Evolutionary conservation across 192 early-diverging fungal genomes (phyloP), one percentile per base, ranked within the genome.

Genomic region (Chytriomyces confervae): DNA sequence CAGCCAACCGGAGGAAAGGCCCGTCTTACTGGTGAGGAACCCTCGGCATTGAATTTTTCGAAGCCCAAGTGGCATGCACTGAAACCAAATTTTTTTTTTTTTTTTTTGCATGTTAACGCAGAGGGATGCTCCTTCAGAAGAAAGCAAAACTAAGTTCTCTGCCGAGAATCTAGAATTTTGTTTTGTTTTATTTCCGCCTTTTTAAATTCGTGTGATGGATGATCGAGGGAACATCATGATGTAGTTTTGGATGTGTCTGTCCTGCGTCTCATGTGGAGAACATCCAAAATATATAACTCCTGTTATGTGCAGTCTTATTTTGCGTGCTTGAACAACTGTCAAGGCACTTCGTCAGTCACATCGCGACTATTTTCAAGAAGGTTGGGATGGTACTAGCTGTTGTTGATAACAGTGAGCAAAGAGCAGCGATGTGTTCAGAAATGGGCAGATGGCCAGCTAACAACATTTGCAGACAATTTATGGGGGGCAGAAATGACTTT

Each of bases 1-100:
- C 96, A 98, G 87, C 97, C 97, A 80, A 99, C 96, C 71, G 97
- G 97, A 89, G 97, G 97, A 86, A 93, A 93, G 85, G 96, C 95
- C 82, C 94, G 95, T 75, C 91, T 99, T 84, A 97, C 95, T 81
- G 97, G 94, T 94, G 85, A 61, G 83, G 83, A 47, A 72, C 24
- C 27, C 45, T 13, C 1, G 36, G n/a, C 27, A 66, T 57, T 36
- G 9, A 10, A 20, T 24, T 69, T 20, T 65, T 27, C 24, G 29
- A 7, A 8, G 2, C 0, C 36, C 1, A 36, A 36, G 36, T 36
- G 36, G 36, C 36, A 36, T 36, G 36, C 36, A 0, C 36, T 36
- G 36, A 36, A 20, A 61, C 16, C 44, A 7, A 29, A 43, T 80
- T 0, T 36, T 36, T 3, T 36, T 3, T 36, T 36, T 36, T 36